Percentiles rank a stretch among this genome's conserved stretches.
Evolutionary conservation across 2,329 filamentous ascomycete species (phyloP).

Genomic region (Neofusicoccum parvum): DNA sequence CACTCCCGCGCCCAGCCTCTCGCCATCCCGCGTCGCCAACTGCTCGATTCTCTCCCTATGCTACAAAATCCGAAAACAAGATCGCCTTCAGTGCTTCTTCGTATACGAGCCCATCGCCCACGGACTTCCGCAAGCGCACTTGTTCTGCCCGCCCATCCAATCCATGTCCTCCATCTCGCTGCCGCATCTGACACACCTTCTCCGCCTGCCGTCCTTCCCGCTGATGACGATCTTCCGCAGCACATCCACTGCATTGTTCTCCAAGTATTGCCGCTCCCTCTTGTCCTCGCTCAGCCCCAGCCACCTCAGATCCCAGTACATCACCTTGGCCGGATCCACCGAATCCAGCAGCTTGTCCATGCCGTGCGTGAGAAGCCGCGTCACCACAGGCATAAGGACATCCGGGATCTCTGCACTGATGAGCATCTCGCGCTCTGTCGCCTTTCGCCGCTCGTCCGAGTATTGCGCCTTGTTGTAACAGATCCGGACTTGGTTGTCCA

Average conservation of each 20-base stretch:
- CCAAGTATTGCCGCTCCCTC: slow-evolving; percentile 61
- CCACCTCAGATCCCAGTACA: slow-evolving; percentile 71
- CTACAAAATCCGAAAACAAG: not conserved
- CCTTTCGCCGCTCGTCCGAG: slow-evolving; percentile 48
- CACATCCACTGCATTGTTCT: slow-evolving; percentile 61
- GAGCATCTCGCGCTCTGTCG: slow-evolving; percentile 56
- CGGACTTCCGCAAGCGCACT: slow-evolving; percentile 41
- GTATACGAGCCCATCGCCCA: slow-evolving; percentile 35
- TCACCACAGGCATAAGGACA: slow-evolving; percentile 52
- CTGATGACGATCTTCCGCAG: slow-evolving; percentile 50
- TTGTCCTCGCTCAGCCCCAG: slow-evolving; percentile 66
- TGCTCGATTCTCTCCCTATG: not conserved
- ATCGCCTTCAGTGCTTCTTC: not conserved
- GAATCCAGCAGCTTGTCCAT: slow-evolving; percentile 41
- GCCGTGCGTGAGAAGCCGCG: slow-evolving; percentile 48
- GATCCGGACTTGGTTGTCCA: slow-evolving; percentile 66
- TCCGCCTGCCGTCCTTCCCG: slow-evolving; percentile 28
- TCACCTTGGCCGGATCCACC: slow-evolving; percentile 69
- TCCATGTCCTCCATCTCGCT: slow-evolving; percentile 50
- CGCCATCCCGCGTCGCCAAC: not conserved
- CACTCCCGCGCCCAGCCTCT: not conserved
- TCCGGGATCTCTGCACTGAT: slow-evolving; percentile 55
- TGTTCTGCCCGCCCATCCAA: slow-evolving; percentile 43
- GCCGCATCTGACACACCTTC: slow-evolving; percentile 49
- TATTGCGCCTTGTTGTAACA: slow-evolving; percentile 55